Base-by-base conservation (phyloP, 345 rosid genomes). In the Citrus cavaleriei region DNA sequence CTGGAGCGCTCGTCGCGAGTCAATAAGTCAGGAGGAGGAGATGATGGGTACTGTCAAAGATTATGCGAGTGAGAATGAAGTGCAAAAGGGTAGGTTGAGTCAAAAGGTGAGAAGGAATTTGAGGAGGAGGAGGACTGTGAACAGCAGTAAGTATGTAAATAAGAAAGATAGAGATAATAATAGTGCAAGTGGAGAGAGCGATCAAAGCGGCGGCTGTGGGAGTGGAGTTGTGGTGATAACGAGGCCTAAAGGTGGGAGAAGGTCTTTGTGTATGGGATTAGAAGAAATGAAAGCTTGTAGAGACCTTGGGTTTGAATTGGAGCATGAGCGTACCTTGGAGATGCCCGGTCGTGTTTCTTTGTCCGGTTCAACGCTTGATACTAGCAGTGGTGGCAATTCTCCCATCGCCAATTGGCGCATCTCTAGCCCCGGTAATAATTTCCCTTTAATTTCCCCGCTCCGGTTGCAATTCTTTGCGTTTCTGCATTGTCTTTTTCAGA, bases 271-370 rank as follows among this genome's bases (percentile, higher is more conserved):
- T 80, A 94, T 96, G 98, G 99, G 90, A 77, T 68, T 94, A 86
- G 98, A 82, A 51, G 96, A 93, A 82, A 92, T 93, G 51, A 92
- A 93, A 77, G 97, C 98, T n/a, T 94, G 99, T 79, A 86, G 90
- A 37, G 98, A 96, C 76, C 88, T 96, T 54, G 98, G 98, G 38
- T 91, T 96, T 77, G 98, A 91, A 75, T 77, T 96, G 84, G 99
- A 96, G 80, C 91, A 90, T 62, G 92, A 90, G 70, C 75, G 88
- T 24, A 90, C 87, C 91, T 28, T 92, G 69, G 96, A 89, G 78
- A 81, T 86, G 76, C 92, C 97, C 35, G 68, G 83, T 75, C 85
- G 90, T 59, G 84, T 88, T 73, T 91, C 92, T 5, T 37, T 88
- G 40, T 89, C 95, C 0, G 91, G 93, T 51, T 88, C 95, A 25